Evolutionary conservation across 2,329 filamentous ascomycete genomes (phyloP).

Genomic region (Fusarium temperatum): DNA sequence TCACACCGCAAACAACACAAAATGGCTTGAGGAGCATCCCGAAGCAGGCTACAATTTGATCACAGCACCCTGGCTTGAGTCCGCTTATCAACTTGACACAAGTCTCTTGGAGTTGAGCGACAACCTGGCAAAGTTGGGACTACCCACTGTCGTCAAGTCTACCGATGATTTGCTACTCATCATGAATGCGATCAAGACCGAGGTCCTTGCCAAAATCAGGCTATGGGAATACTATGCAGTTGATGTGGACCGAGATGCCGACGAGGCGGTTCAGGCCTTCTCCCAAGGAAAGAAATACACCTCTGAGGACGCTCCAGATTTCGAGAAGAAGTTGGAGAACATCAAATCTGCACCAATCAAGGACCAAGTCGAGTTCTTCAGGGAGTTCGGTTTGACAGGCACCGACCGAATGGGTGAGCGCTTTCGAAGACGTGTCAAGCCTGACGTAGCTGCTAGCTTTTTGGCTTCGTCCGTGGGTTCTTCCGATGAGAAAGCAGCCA

Average conservation of each 20-base stretch:
- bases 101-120: constrained; percentile 78
- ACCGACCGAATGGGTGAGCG: constrained; percentile 81
- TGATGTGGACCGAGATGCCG: constrained; percentile 77
- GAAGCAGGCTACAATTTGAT: constrained; percentile 94
- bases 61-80: constrained; percentile 82
- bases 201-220: constrained; percentile 79
- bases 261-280: constrained; percentile 78
- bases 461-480: constrained; percentile 61
- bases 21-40: constrained; percentile 93
- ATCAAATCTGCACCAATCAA: constrained; percentile 57
- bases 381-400: constrained; percentile 74
- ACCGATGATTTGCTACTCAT: constrained; percentile 79
- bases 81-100: constrained; percentile 69
- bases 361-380: constrained; percentile 69
- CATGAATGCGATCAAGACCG: constrained; percentile 84
- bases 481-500: constrained; percentile 65
- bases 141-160: constrained; percentile 78
- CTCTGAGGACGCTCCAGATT: constrained; percentile 54
- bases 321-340: constrained; percentile 54
- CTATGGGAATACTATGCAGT: constrained; percentile 96
- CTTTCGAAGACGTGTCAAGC: constrained; percentile 76
- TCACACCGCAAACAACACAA: constrained; percentile 94
- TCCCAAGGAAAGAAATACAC: constrained; percentile 64
- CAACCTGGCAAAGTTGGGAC: constrained; percentile 73
- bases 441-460: constrained; percentile 71